Evolutionary conservation across 805 yeast species (phyloP).

Genomic region (Candida yuanshanica): DNA sequence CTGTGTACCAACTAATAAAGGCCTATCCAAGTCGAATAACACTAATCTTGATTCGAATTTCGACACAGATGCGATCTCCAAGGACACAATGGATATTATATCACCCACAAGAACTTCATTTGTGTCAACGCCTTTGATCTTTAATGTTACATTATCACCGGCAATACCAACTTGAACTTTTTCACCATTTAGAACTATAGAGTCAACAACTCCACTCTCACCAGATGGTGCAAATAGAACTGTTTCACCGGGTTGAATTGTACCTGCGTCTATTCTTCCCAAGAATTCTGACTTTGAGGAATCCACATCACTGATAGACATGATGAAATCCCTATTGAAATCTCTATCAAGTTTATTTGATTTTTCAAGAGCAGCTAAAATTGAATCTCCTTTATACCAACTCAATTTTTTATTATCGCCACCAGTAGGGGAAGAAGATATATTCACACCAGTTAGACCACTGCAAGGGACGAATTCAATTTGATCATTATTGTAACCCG

Average conservation of each 20-base stretch:
- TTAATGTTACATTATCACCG: constrained; percentile 90
- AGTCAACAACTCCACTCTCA: constrained; percentile 85
- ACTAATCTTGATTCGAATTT: constrained; percentile 79
- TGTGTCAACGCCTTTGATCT: constrained; percentile 85
- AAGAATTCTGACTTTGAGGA: constrained; percentile 87
- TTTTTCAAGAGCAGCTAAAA: constrained; percentile 80
- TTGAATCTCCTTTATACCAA: constrained; percentile 64
- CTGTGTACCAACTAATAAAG: constrained; percentile 84
- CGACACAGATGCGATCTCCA: constrained; percentile 79
- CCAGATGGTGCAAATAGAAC: constrained; percentile 88
- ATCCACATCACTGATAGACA: constrained; percentile 82
- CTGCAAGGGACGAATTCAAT: constrained; percentile 88
- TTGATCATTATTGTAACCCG: constrained; percentile 77
- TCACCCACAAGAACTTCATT: constrained; percentile 91
- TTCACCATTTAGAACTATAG: constrained; percentile 87
- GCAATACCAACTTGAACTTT: constrained; percentile 74
- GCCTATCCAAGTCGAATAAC: constrained; percentile 90
- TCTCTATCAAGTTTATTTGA: constrained; percentile 79
- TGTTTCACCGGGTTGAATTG: constrained; percentile 87
- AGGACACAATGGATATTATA: constrained; percentile 87
- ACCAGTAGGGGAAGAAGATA: constrained; percentile 73
- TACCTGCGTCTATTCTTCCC: constrained; percentile 93
- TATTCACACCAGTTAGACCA: constrained; percentile 92
- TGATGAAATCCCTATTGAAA: constrained; percentile 81
- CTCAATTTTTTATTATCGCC: constrained; percentile 34